A percentile compares a stretch with the other conserved stretches of the same genome.
Conservation (phyloP, 2,329 filamentous ascomycete species). For the Cadophora sp. region DNA sequence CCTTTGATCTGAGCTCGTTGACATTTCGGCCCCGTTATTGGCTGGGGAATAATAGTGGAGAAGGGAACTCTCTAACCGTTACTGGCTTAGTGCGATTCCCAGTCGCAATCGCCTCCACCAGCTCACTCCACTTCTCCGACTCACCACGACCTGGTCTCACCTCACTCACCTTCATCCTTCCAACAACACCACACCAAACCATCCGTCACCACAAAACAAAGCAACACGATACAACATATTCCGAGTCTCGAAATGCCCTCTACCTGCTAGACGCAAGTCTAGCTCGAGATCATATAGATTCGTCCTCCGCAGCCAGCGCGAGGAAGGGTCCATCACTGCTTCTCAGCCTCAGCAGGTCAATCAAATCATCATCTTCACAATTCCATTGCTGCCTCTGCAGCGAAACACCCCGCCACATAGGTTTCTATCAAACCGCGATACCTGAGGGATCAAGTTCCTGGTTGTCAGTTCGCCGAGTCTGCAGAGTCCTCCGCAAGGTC, state of each 20-base stretch:
- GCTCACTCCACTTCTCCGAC: constrained; percentile 6
- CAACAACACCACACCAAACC: constrained; percentile 17
- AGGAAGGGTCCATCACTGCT: constrained; percentile 51
- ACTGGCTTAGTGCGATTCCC: background rate
- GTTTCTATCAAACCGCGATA: constrained; percentile 28
- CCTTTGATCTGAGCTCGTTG: constrained; percentile 3
- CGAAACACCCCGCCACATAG: constrained; percentile 25
- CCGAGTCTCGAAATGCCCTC: constrained; percentile 38
- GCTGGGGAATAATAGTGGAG: background rate
- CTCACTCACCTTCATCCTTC: background rate
- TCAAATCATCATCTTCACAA: constrained; percentile 30
- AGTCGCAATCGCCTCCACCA: background rate
- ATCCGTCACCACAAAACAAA: background rate
- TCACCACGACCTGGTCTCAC: constrained; percentile 2
- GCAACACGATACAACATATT: constrained; percentile 10
- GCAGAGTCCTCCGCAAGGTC: constrained; percentile 43
- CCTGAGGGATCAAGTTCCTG: constrained; percentile 43
- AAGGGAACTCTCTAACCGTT: background rate
- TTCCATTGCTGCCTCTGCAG: constrained; percentile 34
- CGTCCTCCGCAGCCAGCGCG: constrained; percentile 53
- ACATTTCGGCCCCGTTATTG: background rate
- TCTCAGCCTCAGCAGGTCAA: constrained; percentile 49
- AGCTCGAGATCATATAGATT: constrained; percentile 49
- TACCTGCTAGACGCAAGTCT: constrained; percentile 54
- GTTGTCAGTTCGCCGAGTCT: constrained; percentile 44